A percentile compares a stretch with the other conserved stretches of the same genome.
These are phyloP conservation scores for Teratosphaeria viscida DNA, from an alignment of 2,329 filamentous ascomycete species.

Conservation along the genomic window DNA sequence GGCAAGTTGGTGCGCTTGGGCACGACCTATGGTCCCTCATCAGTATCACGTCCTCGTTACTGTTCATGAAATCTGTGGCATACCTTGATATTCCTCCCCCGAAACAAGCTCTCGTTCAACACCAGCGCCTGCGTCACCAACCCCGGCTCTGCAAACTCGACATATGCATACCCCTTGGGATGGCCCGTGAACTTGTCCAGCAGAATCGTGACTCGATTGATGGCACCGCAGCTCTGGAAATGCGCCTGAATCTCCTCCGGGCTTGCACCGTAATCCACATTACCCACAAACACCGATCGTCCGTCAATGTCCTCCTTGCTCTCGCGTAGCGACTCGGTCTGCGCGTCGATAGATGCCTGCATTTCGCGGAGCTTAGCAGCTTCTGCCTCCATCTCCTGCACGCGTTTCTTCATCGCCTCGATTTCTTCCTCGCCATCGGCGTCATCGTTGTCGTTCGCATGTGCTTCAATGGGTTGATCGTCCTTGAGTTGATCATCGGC, in stretches of 20 bases:
- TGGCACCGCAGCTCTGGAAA: conserved; percentile 92
- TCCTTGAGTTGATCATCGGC: conserved; percentile 3
- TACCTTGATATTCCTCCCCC: conserved; percentile 92
- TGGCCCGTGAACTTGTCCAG: conserved; percentile 97
- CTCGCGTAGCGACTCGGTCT: conserved; percentile 72
- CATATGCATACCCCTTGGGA: conserved; percentile 99
- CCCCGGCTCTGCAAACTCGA: conserved; percentile 92
- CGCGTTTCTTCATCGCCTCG: conserved; percentile 42
- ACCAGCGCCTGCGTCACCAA: conserved; percentile 88
- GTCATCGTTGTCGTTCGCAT: conserved; percentile 20
- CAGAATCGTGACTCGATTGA: conserved; percentile 95
- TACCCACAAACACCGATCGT: conserved; percentile 94
- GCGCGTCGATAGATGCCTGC: conserved; percentile 62
- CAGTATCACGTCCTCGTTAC: conserved; percentile 1
- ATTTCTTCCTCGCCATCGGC: conserved; percentile 31
- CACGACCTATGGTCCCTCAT: conserved; percentile 45
- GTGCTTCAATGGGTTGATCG: conserved; percentile 12
- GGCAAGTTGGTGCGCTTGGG: conserved; percentile 96
- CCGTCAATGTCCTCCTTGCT: conserved; percentile 93
- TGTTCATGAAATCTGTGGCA: conserved; percentile 7
- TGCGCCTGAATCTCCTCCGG: conserved; percentile 98
- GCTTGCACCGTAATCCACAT: conserved; percentile 94
- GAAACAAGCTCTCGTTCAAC: conserved; percentile 92
- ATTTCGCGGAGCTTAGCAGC: conserved; percentile 45
- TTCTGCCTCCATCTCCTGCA: conserved; percentile 49